Evolutionary conservation across 2,329 filamentous ascomycete genomes (phyloP).

Genomic region (Fusarium albosuccineum): DNA sequence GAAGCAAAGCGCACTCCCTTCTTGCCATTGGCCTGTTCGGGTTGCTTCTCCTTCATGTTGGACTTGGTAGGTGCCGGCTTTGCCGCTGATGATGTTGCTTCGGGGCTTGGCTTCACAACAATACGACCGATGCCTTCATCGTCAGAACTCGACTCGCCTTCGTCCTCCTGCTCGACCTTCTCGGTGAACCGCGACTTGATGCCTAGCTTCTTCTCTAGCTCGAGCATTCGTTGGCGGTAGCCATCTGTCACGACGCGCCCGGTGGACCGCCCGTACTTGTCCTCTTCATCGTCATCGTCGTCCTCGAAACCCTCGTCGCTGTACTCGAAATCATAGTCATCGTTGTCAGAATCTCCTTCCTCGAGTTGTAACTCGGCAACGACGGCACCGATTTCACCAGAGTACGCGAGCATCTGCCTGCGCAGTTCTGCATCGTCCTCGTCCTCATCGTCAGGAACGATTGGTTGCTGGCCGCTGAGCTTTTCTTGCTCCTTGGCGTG

Average conservation of each 20-base stretch:
- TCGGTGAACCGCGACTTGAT: conserved; percentile 67
- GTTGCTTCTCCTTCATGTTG: conserved; percentile 49
- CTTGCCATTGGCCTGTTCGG: conserved; percentile 50
- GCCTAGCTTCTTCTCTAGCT: conserved; percentile 82
- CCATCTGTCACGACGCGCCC: conserved; percentile 76
- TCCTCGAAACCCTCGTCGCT: conserved; percentile 66
- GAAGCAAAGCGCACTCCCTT: conserved; percentile 88
- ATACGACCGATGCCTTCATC: conserved; percentile 69
- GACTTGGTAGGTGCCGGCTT: conserved; percentile 50
- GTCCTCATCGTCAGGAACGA: conserved; percentile 81
- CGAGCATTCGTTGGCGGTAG: conserved; percentile 85
- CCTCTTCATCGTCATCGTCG: conserved; percentile 64
- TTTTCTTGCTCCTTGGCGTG: conserved; percentile 67
- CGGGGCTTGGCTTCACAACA: conserved; percentile 56
- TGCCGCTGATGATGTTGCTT: conserved; percentile 34
- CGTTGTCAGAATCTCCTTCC: conserved; percentile 70
- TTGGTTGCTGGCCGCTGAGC: conserved; percentile 57
- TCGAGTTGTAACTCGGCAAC: conserved; percentile 93
- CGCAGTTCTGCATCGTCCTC: conserved; percentile 84
- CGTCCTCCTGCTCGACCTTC: conserved; percentile 57
- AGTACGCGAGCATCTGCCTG: conserved; percentile 91
- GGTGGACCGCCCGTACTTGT: conserved; percentile 79
- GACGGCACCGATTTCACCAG: conserved; percentile 89
- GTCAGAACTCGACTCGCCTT: conserved; percentile 48
- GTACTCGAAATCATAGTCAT: conserved; percentile 67